A percentile compares a stretch with the other conserved stretches of the same genome.
Evolutionary conservation across 176 grass and related monocot genomes (phyloP).

Genomic region (Oryza nivara): DNA sequence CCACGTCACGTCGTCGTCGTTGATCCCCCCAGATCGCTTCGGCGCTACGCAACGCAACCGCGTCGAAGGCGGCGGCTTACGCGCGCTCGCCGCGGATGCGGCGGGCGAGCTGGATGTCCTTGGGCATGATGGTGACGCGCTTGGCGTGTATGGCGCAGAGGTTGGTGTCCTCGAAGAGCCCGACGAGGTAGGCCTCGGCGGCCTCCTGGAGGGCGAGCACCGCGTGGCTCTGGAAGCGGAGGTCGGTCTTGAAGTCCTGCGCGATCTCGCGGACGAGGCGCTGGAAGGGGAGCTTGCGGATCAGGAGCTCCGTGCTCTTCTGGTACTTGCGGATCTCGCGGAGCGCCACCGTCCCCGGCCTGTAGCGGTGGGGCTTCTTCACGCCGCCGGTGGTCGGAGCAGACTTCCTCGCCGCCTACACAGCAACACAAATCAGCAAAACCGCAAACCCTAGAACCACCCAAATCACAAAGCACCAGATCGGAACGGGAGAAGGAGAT

Average conservation of each 20-base stretch:
- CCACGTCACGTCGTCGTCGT: no score
- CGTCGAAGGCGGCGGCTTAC: neutral
- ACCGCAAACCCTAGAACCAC: neutral
- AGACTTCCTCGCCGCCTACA: constrained; percentile 79
- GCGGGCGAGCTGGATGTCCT: constrained; percentile 76
- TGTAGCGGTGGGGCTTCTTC: constrained; percentile 94
- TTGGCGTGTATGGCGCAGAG: constrained; percentile 84
- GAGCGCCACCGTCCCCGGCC: constrained; percentile 71
- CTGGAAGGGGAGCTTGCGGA: constrained; percentile 93
- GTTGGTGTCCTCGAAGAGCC: constrained; percentile 78
- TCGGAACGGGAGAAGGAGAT: neutral
- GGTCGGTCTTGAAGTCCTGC: constrained; percentile 96
- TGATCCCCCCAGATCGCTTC: neutral
- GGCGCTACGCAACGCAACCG: rapidly evolving
- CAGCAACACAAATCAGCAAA: neutral
- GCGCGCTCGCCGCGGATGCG: constrained; percentile 66
- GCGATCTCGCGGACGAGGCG: constrained; percentile 90
- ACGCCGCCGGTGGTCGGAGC: constrained; percentile 85
- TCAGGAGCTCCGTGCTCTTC: constrained; percentile 97
- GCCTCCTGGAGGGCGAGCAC: constrained; percentile 90
- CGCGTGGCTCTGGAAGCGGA: constrained; percentile 81
- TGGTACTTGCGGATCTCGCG: constrained; percentile 98
- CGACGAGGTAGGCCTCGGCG: constrained; percentile 87
- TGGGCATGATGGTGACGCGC: constrained; percentile 82
- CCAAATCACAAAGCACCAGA: neutral